Base-by-base conservation (phyloP, 2,329 filamentous ascomycete genomes). In the Tolypocladium capitatum region DNA sequence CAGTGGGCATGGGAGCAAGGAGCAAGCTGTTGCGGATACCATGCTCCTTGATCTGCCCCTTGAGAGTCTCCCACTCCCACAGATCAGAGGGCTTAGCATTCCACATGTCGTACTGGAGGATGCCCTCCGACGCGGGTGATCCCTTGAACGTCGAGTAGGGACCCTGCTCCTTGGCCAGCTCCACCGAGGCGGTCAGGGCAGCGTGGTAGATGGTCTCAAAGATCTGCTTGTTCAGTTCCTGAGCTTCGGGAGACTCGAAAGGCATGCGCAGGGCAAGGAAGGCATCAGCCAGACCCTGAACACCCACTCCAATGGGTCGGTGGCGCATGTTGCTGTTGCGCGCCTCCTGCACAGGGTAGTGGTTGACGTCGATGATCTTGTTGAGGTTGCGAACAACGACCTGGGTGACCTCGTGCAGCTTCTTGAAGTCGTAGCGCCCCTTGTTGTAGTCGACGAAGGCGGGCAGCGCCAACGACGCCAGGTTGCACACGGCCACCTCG, bases 171-270 rank as follows among this genome's bases (percentile, higher is more conserved):
- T 88, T 84, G 52, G 92, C 88, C 55, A 97, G 72, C 49, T 95
- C 82, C 62, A 85, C 81, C 1, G 92, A 98, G 21, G 88, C 84
- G 48, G 90, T 95, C 53, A 97, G 73, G 49, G 89, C 87, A 64
- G 84, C 92, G 66, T 98, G 92, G 73, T 98, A 98, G 68, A 98
- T 96, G 53, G 92, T 98, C 76, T 98, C 92, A 56, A 98, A 98
- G 68, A 98, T 97, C 68, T 98, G 89, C 62, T 85, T 90, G 77
- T 98, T 98, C 62, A 98, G 80, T 66, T 92, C 79, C 57, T 84
- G 86, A 53, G 92, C 92, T 71, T 97, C 89, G 5, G 88, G 82
- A 16, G 92, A 98, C 68, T 98, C 92, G 62, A 98, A 98, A 31
- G 92, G 91, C 75, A 97, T 78, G 61, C 92, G 90, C 46, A 98